phyloP scores from a whole-genome alignment of 2,329 filamentous ascomycete species.

The Talaromyces marneffei region DNA sequence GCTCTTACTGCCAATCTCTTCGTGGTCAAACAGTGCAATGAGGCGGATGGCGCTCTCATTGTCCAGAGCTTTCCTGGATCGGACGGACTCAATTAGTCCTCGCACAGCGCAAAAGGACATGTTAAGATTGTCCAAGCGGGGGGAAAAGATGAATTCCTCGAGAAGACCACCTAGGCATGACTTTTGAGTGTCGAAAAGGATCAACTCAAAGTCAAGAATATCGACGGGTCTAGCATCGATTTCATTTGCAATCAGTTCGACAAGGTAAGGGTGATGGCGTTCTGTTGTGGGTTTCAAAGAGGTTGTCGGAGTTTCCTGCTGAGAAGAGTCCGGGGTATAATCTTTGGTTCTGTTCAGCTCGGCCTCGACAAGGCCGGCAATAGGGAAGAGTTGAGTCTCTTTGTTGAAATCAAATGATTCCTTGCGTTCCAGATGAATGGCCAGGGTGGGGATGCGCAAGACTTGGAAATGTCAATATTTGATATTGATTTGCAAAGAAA shows the following conservation, averaged over 20 bases:
- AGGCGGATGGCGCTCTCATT: constrained; percentile 77
- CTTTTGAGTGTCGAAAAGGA: constrained; percentile 95
- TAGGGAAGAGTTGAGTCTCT: constrained; percentile 91
- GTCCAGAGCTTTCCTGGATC: constrained; percentile 59
- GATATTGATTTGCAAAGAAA: neutral
- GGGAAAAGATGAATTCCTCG: constrained; percentile 92
- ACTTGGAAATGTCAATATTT: constrained; percentile 39
- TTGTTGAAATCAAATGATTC: constrained; percentile 91
- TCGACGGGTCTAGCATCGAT: constrained; percentile 64
- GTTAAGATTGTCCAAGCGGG: constrained; percentile 90
- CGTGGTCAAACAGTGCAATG: constrained; percentile 94
- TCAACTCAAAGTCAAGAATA: constrained; percentile 87
- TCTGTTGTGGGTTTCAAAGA: constrained; percentile 68
- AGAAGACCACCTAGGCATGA: constrained; percentile 81
- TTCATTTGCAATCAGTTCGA: constrained; percentile 78
- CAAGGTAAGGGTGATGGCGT: constrained; percentile 80
- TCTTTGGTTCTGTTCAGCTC: constrained; percentile 69
- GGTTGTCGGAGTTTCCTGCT: constrained; percentile 38
- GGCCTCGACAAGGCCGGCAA: constrained; percentile 77
- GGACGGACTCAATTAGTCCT: constrained; percentile 75
- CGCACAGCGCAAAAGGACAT: constrained; percentile 92
- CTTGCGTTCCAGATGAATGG: constrained; percentile 86
- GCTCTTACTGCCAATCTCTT: constrained; percentile 89
- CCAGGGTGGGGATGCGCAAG: constrained; percentile 84
- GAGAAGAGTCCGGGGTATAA: constrained; percentile 43